Evolutionary conservation across 352 stramenopile genomes (phyloP), one percentile per base, ranked within the genome.

Genomic region (Phytophthora melonis): DNA sequence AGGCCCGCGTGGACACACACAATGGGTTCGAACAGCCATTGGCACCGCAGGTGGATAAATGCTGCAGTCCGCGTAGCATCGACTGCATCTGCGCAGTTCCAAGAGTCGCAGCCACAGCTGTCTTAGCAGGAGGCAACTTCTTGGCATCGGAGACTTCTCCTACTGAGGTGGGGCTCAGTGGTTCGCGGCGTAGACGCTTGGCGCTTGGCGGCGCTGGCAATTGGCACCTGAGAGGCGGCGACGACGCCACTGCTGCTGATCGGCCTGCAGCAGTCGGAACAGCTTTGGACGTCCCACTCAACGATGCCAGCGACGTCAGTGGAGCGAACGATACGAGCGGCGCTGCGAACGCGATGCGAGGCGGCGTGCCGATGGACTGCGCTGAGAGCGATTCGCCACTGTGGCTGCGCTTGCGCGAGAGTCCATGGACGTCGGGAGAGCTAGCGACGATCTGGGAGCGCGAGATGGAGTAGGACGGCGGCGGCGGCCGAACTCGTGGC

Each of bases 31-130:
- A 49, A 45, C 83, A 91, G 1, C 83, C 83, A 7, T n/a, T 43
- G 5, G 68, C 9, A 9, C 47, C 52, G 25, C 83, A 91, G 6
- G 50, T 58, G 3, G 81, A 75, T 39, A 89, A 5, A 69, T 91
- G 83, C 32, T 86, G 64, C 19, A 91, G 68, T 8, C 83, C 83
- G 32, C 83, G 80, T 43, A 89, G 69, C 36, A 89, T 78, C 13
- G 83, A 91, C 58, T 89, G 81, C 75, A 91, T 81, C 65, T 91
- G 84, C 14, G 81, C 79, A 32, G 74, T 55, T 8, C 77, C 82
- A 32, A 70, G 76, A 25, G 58, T 62, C 32, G 47, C 55, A n/a
- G 68, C 57, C 25, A 65, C 34, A 8, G 68, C 55, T 1, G 73
- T 43, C 30, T 74, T 65, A 3, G 60, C 59, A 21, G 63, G 47